Evolutionary conservation across 83 land plant genomes (phyloP), one percentile per base, ranked within the genome.

Genomic region (Diphasiastrum complanatum): DNA sequence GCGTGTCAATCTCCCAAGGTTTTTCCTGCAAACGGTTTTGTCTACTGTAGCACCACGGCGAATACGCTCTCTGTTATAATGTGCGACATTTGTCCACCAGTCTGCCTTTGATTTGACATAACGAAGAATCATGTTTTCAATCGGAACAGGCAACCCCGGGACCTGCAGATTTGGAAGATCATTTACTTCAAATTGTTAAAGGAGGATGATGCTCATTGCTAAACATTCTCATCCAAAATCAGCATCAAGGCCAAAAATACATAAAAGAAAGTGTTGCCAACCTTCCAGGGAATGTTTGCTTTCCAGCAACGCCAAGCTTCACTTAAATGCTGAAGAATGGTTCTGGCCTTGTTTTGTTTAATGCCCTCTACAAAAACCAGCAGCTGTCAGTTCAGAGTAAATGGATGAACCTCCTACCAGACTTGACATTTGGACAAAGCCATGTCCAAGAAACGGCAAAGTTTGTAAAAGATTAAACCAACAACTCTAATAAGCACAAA

Each of bases 71-170:
- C 99, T 79, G 61, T 93, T 93, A 33, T 93, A 93, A 56, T 89
- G 99, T 56, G 99, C 96, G 75, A 93, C 99, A 80, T 93, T 93
- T 22, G 99, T 93, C 99, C 99, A 93, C 99, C 99, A 93, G 68
- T 93, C 99, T 16, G 99, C 96, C 64, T 93, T 93, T 38, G 99
- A 85, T 66, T 93, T 93, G 35, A 89, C 99, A 76, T 89, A 93
- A 5, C 96, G 96, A 63, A 93, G 81, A 62, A 93, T 93, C 99
- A 93, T 93, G 64, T 93, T 93, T 78, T 93, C 99, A 65, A 93
- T 85, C 5, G 99, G 99, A 19, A 93, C 99, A 23, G 99, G 99
- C 55, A 93, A 60, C 6, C 99, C 99, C 47, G 99, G 99, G 23
- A 93, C 99, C 95, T 88, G 56, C 5, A 71, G 25, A 32, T 30